These are phyloP conservation scores for Alisma plantagoaquatica DNA, from an alignment of 106 monocot species.

Conservation along the genomic window DNA sequence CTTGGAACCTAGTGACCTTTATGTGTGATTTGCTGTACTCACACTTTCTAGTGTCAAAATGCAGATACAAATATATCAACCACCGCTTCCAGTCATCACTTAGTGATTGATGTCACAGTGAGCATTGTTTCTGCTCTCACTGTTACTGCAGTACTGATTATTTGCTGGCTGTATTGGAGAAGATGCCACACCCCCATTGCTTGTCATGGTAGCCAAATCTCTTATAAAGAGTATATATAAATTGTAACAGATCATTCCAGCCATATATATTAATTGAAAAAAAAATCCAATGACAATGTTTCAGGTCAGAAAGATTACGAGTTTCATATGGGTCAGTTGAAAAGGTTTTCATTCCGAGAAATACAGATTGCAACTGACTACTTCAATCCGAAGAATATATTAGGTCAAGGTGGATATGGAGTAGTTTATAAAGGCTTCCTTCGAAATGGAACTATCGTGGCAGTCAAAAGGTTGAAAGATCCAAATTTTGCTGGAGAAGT, in stretches of 20 bases:
- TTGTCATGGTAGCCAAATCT: slow-evolving; percentile 45
- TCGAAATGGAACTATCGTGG: slow-evolving; percentile 56
- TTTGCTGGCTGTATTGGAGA: slow-evolving; percentile 31
- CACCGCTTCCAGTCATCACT: slow-evolving; percentile 28
- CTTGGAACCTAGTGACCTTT: neutral
- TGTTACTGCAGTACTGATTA: slow-evolving; percentile 20
- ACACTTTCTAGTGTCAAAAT: slow-evolving; percentile 2
- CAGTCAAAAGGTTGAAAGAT: slow-evolving; percentile 87
- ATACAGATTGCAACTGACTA: slow-evolving; percentile 70
- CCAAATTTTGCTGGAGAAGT: slow-evolving; percentile 87
- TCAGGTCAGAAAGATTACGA: slow-evolving; percentile 53
- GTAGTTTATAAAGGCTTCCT: slow-evolving; percentile 85
- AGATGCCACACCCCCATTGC: slow-evolving; percentile 32
- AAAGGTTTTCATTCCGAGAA: slow-evolving; percentile 72
- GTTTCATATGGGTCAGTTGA: slow-evolving; percentile 79
- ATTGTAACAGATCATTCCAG: too few relatives aligned
- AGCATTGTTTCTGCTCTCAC: slow-evolving; percentile 31
- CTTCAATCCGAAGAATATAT: slow-evolving; percentile 73
- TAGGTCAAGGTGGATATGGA: slow-evolving; percentile 95
- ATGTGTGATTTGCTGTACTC: neutral
- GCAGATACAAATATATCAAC: slow-evolving; percentile 31
- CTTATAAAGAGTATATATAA: too few relatives aligned
- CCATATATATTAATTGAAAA: too few relatives aligned
- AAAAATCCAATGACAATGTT: neutral
- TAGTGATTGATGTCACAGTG: slow-evolving; percentile 36